These are phyloP conservation scores for Epichloe uncinata DNA, from an alignment of 2,329 filamentous ascomycete species.

Conservation along the genomic window DNA sequence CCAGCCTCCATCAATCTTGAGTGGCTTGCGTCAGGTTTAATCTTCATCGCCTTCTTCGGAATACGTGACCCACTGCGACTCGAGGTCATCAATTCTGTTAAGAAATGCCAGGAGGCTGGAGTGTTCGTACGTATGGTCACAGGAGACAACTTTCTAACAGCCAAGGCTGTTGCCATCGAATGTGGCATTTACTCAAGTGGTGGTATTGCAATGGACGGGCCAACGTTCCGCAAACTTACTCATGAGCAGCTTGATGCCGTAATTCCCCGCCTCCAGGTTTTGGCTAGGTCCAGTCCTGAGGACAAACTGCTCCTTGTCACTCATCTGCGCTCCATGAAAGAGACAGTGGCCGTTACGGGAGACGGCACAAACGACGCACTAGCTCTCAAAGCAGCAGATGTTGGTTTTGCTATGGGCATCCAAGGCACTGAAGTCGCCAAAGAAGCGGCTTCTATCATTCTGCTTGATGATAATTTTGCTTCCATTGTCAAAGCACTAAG, in stretches of 20 bases:
- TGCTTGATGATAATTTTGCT: slow-evolving; percentile 52
- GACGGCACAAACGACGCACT: slow-evolving; percentile 56
- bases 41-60: slow-evolving; percentile 39
- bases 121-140: slow-evolving; percentile 55
- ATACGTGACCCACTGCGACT: slow-evolving; percentile 55
- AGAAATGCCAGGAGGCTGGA: slow-evolving; percentile 47
- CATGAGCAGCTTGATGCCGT: slow-evolving; percentile 36
- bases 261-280: slow-evolving; percentile 51
- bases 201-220: slow-evolving; percentile 46
- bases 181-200: slow-evolving; percentile 40
- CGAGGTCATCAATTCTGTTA: slow-evolving; percentile 48
- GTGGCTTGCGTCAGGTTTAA: slow-evolving; percentile 33
- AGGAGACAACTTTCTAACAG: slow-evolving; percentile 31
- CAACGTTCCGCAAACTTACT: slow-evolving; percentile 41
- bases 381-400: slow-evolving; percentile 51
- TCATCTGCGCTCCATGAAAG: slow-evolving; percentile 49
- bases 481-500: slow-evolving; percentile 50
- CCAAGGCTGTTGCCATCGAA: slow-evolving; percentile 29
- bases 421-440: slow-evolving; percentile 54
- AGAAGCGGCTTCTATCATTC: slow-evolving; percentile 51
- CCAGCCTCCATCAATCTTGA: slow-evolving; percentile 22
- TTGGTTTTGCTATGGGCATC: slow-evolving; percentile 56
- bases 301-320: slow-evolving; percentile 55
- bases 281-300: slow-evolving; percentile 56
- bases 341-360: slow-evolving; percentile 53